Conservation (phyloP, 1,284 basidiomycete genomes). For the Cryptococcus hybrid region DNA sequence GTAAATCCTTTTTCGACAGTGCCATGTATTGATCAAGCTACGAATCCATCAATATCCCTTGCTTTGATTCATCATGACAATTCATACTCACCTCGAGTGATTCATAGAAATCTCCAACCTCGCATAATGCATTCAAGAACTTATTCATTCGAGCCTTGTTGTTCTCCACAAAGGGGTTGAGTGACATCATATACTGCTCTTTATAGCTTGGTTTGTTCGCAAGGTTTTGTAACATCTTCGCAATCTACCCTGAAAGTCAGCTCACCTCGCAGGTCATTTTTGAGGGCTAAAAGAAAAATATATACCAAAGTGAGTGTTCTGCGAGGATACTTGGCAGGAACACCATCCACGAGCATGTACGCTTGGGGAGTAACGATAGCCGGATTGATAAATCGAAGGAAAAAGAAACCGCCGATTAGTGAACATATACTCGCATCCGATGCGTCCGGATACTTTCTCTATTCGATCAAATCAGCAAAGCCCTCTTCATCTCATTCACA, state of each 20-base stretch:
- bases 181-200: conserved; percentile 96
- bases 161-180: conserved; percentile 97
- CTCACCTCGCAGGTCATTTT: background rate
- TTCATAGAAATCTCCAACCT: conserved; percentile 99
- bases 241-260: conserved; percentile 63
- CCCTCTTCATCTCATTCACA: background rate
- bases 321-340: conserved; percentile 94
- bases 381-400: conserved; percentile 99
- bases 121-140: conserved; percentile 94
- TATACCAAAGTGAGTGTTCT: conserved; percentile 88
- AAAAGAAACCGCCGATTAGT: conserved; percentile 99
- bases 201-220: conserved; percentile 99
- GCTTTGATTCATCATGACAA: background rate
- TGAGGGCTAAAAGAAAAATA: conserved; percentile 2
- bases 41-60: background rate
- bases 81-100: conserved; percentile 78
- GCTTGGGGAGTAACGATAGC: conserved; percentile 99
- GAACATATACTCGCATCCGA: conserved; percentile 98
- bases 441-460: conserved; percentile 98
- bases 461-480: conserved; percentile 7
- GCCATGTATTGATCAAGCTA: conserved; percentile 99
- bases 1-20: conserved; percentile 95
- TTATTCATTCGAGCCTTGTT: conserved; percentile 97
- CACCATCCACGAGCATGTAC: conserved; percentile 97
- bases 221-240: conserved; percentile 99